Base-by-base conservation (phyloP, 176 grass and related monocot species). In the Eremochloa ophiuroides region DNA sequence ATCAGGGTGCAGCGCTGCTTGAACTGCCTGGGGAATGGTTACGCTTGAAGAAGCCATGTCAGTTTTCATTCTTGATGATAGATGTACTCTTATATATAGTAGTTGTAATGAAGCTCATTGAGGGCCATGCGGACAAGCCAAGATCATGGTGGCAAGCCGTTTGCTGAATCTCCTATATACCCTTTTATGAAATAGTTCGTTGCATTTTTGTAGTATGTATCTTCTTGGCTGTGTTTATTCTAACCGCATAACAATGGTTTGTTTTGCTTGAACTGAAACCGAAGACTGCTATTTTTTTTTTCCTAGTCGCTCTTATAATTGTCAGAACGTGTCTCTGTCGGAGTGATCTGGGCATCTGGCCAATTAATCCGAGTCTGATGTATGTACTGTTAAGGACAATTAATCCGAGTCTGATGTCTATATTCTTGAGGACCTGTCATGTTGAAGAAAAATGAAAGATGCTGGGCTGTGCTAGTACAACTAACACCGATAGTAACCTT, bases 1-100 rank as follows among this genome's bases (percentile, higher is more conserved):
- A n/a, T 59, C 82, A 92, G 91, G 84, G 82, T 94, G 29, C 91
- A 97, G 71, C 82, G 87, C n/a, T 97, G 91, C 85, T 82, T 97
- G 80, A 97, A 97, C 73, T 94, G 94, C 72, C 48, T 94, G 13
- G 91, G 94, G 12, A 92, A 88, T 79, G 87, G 91, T 47, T 97
- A 83, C 26, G 85, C 89, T 30, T 97, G 89, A 94, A 62, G 27
- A 29, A 44, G 37, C 47, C 8, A 66, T 11, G 47, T 62, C 58
- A 47, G 37, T 73, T 50, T 72, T 16, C 44, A 3, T 23, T 72
- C 4, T 60, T 71, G 3, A 53, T 73, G 63, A 0, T 40, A 37
- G 18, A 18, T 38, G 10, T n/a, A 35, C 34, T 35, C 34, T 5
- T 35, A 34, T 33, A 0, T 34, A 22, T 79, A 41, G 5, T 63